Base-by-base conservation (phyloP, 2,329 filamentous ascomycete species). In the Geosmithia morbida region DNA sequence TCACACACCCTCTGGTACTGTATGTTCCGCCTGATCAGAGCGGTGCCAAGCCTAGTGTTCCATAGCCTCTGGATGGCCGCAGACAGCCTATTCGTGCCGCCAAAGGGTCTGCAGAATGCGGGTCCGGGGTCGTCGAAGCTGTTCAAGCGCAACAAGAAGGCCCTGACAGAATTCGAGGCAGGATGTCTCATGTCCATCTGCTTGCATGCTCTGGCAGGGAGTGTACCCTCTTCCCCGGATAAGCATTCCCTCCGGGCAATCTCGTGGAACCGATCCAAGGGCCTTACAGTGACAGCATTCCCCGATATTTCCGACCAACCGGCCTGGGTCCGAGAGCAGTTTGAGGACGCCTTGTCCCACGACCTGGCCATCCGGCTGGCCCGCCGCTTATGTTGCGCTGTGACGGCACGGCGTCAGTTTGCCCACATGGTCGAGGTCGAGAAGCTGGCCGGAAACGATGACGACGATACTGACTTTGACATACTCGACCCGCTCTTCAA, bases 21-120 rank as follows among this genome's bases (percentile, higher is more conserved):
- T 54, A 78, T 80, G 69, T 61, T 79, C 48, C 72, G 74, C 48
- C 62, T 83, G 59, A 78, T 73, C 5, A 67, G 75, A 45, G 69
- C 72, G 41, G 69, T 72, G 16, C 75, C 77, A 4, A 75, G 65
- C 44, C 57, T 82, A 18, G 76, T 83, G 2, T 73, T 81, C 46
- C 74, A 82, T 55, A 79, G 76, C 54, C 65, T 84, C 5, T 85
- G 81, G 81, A 66, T 76, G 52, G 75, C 76, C 6, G 68, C 78
- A 1, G 72, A 69, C 7, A 68, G 68, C 44, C 63, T 83, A 4
- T 83, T 82, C 53, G 63, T 67, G n/a, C 70, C 75, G 2, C 75
- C 77, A 1, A 64, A 66, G 48, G 53, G 63, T 6, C 54, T 74
- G 1, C 67, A 67, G 48, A 59, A 44, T 17, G n/a, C n/a, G 16